Base-by-base conservation (phyloP, 805 yeast species). In the Candida parachauliodes region DNA sequence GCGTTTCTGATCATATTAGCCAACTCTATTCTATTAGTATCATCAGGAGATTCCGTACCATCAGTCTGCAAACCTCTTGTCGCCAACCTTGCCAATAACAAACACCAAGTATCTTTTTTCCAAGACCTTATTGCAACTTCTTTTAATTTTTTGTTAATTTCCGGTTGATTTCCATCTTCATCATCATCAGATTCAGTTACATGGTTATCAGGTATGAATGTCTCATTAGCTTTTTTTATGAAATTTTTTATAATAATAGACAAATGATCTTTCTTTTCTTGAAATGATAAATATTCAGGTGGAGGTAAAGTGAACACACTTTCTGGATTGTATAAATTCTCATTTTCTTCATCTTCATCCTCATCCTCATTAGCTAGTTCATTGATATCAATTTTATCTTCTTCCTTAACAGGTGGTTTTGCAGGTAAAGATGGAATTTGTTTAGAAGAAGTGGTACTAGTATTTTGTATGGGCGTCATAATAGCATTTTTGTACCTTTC, bases 51-150 rank as follows among this genome's bases (percentile, higher is more conserved):
- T 21, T 30, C 32, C 19, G 5, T 30, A 4, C 37, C 43, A 23
- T 34, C 39, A 8, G 54, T 43, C 43, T 60, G 64, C 46, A 85
- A 68, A 0, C 97, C 98, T 47, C 98, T 69, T 0, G 96, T 81
- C 0, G 93, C 85, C 31, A 88, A 60, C 53, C 98, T 69, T 1
- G 88, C 76, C 28, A 89, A 65, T 10, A 91, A 52, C 3, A 81
- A 66, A 10, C 87, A 62, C 96, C 96, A 88, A 1, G 91, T 77
- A 44, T 81, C 81, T 28, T 70, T 73, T 34, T 62, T 65, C 81
- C 81, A 76, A 17, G 62, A 56, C 8, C 68, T 57, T 21, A 74
- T 72, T 2, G 78, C 79, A 8, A 73, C 62, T 43, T 73, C 77
- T 7, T 79, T 73, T 70, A 91, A 74, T 36, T 77, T 79, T 11